A percentile compares a stretch with the other conserved stretches of the same genome.
Evolutionary conservation across 192 early-diverging fungal genomes (phyloP).

Genomic region (Anaeromyces robustus): DNA sequence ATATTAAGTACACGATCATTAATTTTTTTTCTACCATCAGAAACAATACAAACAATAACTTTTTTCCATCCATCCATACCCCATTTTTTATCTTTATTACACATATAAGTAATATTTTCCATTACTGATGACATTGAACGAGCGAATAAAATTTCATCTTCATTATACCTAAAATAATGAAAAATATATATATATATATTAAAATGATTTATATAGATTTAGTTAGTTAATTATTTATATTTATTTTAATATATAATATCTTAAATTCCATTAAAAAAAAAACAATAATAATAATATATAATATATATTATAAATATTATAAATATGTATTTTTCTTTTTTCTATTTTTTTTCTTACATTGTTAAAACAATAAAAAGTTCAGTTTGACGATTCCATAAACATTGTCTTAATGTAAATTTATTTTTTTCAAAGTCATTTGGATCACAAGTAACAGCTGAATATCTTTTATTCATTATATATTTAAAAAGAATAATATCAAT

Average conservation of each 20-base stretch:
- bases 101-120: constrained; percentile 84
- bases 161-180: constrained; percentile 20
- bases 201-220: too few relatives aligned
- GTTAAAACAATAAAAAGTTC: constrained; percentile 89
- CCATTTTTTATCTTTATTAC: constrained; percentile 6
- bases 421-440: constrained; percentile 64
- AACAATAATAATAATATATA: too few relatives aligned
- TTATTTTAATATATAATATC: too few relatives aligned
- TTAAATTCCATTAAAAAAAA: too few relatives aligned
- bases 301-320: too few relatives aligned
- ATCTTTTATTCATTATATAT: constrained; percentile 19
- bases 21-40: constrained; percentile 75
- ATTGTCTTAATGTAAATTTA: constrained; percentile 59
- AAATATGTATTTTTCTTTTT: too few relatives aligned
- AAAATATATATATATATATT: too few relatives aligned
- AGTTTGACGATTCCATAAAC: constrained; percentile 52
- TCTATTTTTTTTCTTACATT: constrained; percentile 43
- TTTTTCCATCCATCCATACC: constrained; percentile 67
- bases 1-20: constrained; percentile 54
- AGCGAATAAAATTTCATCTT: constrained; percentile 80
- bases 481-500: too few relatives aligned
- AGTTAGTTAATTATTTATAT: too few relatives aligned
- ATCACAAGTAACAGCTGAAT: constrained; percentile 80
- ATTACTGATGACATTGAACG: constrained; percentile 74
- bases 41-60: constrained; percentile 81